Percentiles rank a stretch among this genome's conserved stretches.
phyloP scores from a whole-genome alignment of 2,329 filamentous ascomycete species.

The Trichoderma afroharzianum region DNA sequence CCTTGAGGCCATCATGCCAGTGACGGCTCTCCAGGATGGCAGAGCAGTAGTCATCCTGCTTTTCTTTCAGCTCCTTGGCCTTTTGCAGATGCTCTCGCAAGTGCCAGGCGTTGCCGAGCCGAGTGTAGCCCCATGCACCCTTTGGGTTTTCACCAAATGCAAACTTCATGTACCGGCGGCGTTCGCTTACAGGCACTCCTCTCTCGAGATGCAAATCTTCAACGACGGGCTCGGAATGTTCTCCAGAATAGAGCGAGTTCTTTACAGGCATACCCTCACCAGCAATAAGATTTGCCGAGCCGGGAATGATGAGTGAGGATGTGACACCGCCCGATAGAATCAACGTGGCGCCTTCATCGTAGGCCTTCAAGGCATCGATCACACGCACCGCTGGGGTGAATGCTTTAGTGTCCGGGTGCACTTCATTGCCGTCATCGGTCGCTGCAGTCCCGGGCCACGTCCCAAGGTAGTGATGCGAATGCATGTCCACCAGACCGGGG shows the following conservation, averaged over 20 bases:
- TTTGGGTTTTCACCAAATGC: constrained; percentile 46
- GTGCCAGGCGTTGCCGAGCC: constrained; percentile 39
- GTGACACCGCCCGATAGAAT: constrained; percentile 44
- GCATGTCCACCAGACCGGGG: constrained; percentile 44
- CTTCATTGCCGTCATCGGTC: constrained; percentile 37
- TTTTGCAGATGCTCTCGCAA: constrained; percentile 34
- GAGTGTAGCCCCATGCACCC: constrained; percentile 34
- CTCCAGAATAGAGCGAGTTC: constrained; percentile 35
- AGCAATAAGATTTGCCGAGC: constrained; percentile 43
- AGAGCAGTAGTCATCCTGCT: constrained; percentile 18
- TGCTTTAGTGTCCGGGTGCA: constrained; percentile 24
- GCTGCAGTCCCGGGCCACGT: constrained; percentile 33
- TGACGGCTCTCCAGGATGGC: neutral
- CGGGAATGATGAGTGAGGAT: constrained; percentile 43
- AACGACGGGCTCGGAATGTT: constrained; percentile 36
- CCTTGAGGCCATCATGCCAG: neutral
- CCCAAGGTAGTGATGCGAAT: constrained; percentile 39
- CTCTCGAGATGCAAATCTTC: constrained; percentile 42
- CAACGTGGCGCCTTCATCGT: constrained; percentile 35
- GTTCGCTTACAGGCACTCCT: constrained; percentile 31
- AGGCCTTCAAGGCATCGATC: constrained; percentile 39
- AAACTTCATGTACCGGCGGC: constrained; percentile 43
- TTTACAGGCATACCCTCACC: constrained; percentile 43
- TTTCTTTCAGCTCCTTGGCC: constrained; percentile 15
- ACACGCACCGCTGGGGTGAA: constrained; percentile 8